A percentile compares a stretch with the other conserved stretches of the same genome.
Evolutionary conservation across 2,329 filamentous ascomycete genomes (phyloP).

Genomic region (Sclerotinia subarctica): DNA sequence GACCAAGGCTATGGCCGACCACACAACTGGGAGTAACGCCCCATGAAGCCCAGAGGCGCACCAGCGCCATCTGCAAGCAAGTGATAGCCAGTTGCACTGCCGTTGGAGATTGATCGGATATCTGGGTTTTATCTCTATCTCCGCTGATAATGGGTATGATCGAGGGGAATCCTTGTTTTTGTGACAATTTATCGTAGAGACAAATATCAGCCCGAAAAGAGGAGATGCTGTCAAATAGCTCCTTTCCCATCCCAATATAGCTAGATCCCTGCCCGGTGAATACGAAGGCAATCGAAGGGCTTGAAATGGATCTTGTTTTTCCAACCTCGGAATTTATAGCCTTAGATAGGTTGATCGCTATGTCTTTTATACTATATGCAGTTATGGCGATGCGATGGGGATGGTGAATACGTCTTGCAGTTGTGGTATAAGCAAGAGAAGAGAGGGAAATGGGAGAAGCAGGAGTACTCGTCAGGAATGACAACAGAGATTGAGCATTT

Average conservation of each 20-base stretch:
- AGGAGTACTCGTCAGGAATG: too few relatives aligned
- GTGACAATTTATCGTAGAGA: background rate
- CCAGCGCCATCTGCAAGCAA: slow-evolving; percentile 12
- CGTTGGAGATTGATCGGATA: background rate
- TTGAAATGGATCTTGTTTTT: background rate
- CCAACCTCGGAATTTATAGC: background rate
- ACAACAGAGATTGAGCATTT: too few relatives aligned
- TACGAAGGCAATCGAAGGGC: background rate
- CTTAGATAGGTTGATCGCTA: background rate
- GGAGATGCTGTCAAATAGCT: background rate
- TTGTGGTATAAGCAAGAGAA: slow-evolving; percentile 11
- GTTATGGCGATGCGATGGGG: background rate
- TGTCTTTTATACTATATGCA: too few relatives aligned
- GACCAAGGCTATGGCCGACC: slow-evolving; percentile 7
- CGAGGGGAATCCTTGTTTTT: slow-evolving; percentile 2
- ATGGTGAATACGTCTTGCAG: slow-evolving; percentile 9
- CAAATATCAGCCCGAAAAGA: background rate
- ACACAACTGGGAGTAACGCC: background rate
- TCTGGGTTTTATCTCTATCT: too few relatives aligned
- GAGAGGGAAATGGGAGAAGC: background rate
- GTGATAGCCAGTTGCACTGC: background rate
- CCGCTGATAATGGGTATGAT: background rate
- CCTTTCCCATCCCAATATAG: background rate
- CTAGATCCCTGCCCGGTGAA: slow-evolving; percentile 11
- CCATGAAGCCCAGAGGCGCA: background rate